These are phyloP conservation scores for cucumber (Cucumis sativus) DNA, from an alignment of 306 rosid species.

Conservation along the genomic window DNA sequence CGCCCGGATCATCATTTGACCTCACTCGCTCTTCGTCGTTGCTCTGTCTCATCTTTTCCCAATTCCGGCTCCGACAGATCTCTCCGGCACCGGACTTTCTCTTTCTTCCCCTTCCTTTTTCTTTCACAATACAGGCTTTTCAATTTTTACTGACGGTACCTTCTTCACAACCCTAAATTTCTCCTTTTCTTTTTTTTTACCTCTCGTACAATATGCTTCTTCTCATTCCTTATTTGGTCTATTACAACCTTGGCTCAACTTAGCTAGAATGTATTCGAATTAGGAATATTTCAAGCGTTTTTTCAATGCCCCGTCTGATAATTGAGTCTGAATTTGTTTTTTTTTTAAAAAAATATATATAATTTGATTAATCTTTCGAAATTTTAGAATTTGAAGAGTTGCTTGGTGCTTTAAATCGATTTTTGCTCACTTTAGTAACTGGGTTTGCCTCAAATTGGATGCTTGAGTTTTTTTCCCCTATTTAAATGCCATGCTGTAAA, in stretches of 20 bases:
- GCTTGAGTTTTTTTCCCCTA: not conserved
- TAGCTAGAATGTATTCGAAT: not conserved
- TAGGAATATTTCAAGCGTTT: not conserved
- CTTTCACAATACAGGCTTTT: not conserved
- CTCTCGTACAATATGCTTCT: not conserved
- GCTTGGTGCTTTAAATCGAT: not conserved
- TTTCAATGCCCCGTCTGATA: not conserved
- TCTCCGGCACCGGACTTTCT: not conserved
- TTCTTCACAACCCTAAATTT: slow-evolving; percentile 15
- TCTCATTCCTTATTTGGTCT: not conserved
- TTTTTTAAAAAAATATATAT: not conserved
- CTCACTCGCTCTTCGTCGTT: not conserved
- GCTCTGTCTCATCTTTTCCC: not conserved
- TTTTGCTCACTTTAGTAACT: not conserved
- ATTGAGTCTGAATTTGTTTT: not conserved
- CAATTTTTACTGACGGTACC: not conserved
- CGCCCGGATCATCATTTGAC: not conserved
- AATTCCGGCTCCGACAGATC: slow-evolving; percentile 4
- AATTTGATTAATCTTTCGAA: not conserved
- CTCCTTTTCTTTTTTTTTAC: too few relatives aligned
- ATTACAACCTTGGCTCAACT: not conserved
- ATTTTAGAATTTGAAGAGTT: not conserved
- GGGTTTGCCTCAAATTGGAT: not conserved
- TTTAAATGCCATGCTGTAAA: not conserved
- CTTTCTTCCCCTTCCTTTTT: not conserved